These are phyloP conservation scores for Lolium rigidum DNA, from an alignment of 176 grass and related monocot species.

Conservation along the genomic window DNA sequence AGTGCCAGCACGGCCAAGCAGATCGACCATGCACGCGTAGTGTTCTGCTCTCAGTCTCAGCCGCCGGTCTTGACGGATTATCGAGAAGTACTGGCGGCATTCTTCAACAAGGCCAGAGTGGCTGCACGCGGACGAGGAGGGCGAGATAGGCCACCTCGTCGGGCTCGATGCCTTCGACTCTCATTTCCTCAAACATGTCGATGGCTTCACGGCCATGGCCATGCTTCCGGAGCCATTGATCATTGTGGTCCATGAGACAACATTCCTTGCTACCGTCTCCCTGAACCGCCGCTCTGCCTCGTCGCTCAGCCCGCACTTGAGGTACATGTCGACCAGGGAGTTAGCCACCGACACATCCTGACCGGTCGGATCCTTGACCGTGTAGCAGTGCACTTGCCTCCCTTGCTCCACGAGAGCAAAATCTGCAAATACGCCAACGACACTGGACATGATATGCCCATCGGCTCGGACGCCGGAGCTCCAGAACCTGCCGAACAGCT, in stretches of 20 bases:
- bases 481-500: no score
- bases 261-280: constrained; percentile 46
- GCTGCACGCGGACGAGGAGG: no score
- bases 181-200: constrained; percentile 48
- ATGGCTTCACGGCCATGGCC: constrained; percentile 44
- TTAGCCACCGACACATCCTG: constrained; percentile 40
- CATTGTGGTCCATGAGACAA: constrained; percentile 64
- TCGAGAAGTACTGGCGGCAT: no score
- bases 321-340: no score
- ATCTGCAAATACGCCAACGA: constrained; percentile 49
- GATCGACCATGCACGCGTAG: no score
- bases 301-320: constrained; percentile 50
- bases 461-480: no score
- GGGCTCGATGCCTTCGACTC: constrained; percentile 23
- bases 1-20: no score
- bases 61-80: no score
- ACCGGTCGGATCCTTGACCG: constrained; percentile 29
- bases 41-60: no score
- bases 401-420: constrained; percentile 55
- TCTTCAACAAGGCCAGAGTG: constrained; percentile 54
- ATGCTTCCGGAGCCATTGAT: constrained; percentile 62
- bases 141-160: constrained; percentile 57
- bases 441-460: no score
- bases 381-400: constrained; percentile 56
- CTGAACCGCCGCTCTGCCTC: constrained; percentile 41